A percentile compares a stretch with the other conserved stretches of the same genome.
phyloP scores from a whole-genome alignment of 768 basidiomycete genomes.

The Leccinellum albellum region DNA sequence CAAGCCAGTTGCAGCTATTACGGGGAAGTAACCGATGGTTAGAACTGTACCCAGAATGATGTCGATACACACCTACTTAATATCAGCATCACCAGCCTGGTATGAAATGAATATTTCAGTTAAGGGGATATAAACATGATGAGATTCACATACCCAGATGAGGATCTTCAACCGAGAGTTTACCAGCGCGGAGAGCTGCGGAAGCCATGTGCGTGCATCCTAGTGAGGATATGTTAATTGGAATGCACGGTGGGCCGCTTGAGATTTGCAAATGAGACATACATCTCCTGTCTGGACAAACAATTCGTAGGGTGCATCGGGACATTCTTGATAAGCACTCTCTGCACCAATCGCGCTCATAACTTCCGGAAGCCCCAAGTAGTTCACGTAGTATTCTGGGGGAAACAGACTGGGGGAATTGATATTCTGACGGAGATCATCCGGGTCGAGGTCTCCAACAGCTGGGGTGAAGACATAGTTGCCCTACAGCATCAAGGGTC shows the following conservation, averaged over 20 bases:
- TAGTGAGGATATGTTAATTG: neutral
- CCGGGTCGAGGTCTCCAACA: constrained; percentile 47
- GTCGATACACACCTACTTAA: constrained; percentile 16
- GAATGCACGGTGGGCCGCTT: neutral
- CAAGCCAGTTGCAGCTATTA: constrained; percentile 22
- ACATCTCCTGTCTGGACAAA: constrained; percentile 58
- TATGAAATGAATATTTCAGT: neutral
- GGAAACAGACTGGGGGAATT: constrained; percentile 46
- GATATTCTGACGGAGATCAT: constrained; percentile 55
- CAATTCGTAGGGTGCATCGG: constrained; percentile 38
- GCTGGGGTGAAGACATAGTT: constrained; percentile 48
- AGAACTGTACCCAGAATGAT: neutral
- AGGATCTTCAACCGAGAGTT: constrained; percentile 37
- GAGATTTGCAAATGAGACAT: constrained; percentile 9
- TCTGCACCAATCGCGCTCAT: constrained; percentile 53
- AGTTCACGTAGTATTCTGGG: constrained; percentile 51
- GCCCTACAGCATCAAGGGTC: constrained; percentile 26
- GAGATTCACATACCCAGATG: constrained; percentile 34
- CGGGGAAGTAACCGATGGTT: neutral
- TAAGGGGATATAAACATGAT: neutral
- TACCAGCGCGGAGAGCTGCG: constrained; percentile 33
- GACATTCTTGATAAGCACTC: constrained; percentile 45
- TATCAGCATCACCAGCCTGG: constrained; percentile 29
- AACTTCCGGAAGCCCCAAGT: constrained; percentile 37
- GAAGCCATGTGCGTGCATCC: constrained; percentile 37